A percentile compares a stretch with the other conserved stretches of the same genome.
phyloP scores from a whole-genome alignment of 768 basidiomycete genomes.

The Hericium alpestre region DNA sequence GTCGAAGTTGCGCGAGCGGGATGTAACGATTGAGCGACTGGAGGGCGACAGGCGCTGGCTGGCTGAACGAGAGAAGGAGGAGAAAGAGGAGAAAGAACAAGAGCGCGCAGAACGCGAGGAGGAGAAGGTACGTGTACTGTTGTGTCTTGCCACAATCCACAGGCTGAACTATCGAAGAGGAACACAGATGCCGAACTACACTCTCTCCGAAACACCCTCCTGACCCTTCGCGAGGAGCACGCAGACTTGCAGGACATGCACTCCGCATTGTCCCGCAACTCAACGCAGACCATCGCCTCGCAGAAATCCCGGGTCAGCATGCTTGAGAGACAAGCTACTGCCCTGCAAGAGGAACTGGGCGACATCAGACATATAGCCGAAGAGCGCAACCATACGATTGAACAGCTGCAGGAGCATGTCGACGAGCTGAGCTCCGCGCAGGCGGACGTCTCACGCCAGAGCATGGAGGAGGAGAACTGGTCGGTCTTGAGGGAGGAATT shows the following conservation, averaged over 20 bases:
- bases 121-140: constrained; percentile 44
- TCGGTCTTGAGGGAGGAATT: constrained; percentile 57
- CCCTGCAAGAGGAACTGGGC: constrained; percentile 39
- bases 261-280: constrained; percentile 33
- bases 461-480: constrained; percentile 46
- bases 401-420: constrained; percentile 36
- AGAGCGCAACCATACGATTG: constrained; percentile 29
- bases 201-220: constrained; percentile 36
- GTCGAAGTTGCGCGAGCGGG: constrained; percentile 56
- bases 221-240: constrained; percentile 43
- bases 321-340: constrained; percentile 32
- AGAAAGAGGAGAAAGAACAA: constrained; percentile 55
- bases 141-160: neutral
- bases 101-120: constrained; percentile 39
- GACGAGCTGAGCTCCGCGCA: constrained; percentile 32
- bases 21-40: constrained; percentile 49
- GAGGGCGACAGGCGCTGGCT: constrained; percentile 64
- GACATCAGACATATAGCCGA: constrained; percentile 31
- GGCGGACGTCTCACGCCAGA: constrained; percentile 19
- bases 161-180: constrained; percentile 23
- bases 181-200: constrained; percentile 43
- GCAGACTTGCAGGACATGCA: constrained; percentile 54
- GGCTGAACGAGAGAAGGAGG: constrained; percentile 56
- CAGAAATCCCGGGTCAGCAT: constrained; percentile 44
- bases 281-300: constrained; percentile 37